Evolutionary conservation across 2,329 filamentous ascomycete genomes (phyloP), one percentile per base, ranked within the genome.

Genomic region (Colletotrichum salicis): DNA sequence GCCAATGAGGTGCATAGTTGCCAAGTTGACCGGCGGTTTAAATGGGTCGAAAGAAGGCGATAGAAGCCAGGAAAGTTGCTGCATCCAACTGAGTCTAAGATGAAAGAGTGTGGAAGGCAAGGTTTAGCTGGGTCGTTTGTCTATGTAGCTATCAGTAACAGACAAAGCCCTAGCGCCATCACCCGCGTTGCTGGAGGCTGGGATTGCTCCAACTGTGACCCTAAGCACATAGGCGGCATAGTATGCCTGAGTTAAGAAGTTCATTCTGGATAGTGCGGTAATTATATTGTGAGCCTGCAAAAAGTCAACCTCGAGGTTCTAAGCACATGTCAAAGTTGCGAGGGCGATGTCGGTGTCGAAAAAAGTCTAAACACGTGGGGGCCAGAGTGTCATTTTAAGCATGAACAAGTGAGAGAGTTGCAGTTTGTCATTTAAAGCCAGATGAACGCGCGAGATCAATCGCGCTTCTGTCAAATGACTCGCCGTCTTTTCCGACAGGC

Each of bases 361-460:
- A 71, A 72, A 72, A 70, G 70, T 64, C 57, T 59, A 72, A 52
- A 54, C n/a, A 58, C 65, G 59, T 72, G 65, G 65, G 69, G 70
- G 59, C 59, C 64, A 58, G 24, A 33, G 68, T 67, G 51, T 57
- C 66, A 55, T 60, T 60, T 70, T 56, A 27, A 70, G 66, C 69
- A 69, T 69, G 54, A 54, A 29, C 56, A 35, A 56, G n/a, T 45
- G 41, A 63, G 29, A 58, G 58, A 69, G 58, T 64, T 71, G 65
- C 55, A 69, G 51, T 55, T 71, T 60, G 55, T 37, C 35, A 64
- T 59, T 68, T 60, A 63, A 60, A 69, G 52, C 51, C 58, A 71
- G 65, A 51, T 33, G 56, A 60, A 45, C 57, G 58, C 58, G n/a
- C 52, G 22, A 69, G 57, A 55, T 64, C 59, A 29, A 55, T 12